These are phyloP conservation scores for Lactarius hatsudake DNA, from an alignment of 768 basidiomycete genomes.

Conservation along the genomic window DNA sequence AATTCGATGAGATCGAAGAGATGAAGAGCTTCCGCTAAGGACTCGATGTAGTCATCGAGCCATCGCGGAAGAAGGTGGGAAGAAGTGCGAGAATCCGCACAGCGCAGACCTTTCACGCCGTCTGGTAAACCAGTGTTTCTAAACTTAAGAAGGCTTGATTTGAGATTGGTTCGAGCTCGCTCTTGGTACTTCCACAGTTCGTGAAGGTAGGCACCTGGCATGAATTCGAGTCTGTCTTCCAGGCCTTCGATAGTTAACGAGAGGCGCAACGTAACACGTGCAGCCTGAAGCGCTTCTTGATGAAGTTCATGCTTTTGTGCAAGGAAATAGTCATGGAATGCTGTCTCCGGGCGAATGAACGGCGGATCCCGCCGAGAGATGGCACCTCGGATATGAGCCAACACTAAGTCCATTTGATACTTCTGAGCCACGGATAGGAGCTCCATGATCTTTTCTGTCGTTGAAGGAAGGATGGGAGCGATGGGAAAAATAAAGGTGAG, in stretches of 20 bases:
- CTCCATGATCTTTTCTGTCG: background rate
- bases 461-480: background rate
- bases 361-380: background rate
- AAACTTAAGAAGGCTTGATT: background rate
- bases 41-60: background rate
- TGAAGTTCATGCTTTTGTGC: background rate
- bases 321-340: background rate
- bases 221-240: no score
- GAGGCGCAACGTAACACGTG: background rate
- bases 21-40: background rate
- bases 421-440: background rate
- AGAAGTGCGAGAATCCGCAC: background rate
- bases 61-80: background rate
- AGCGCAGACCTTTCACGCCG: background rate
- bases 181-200: background rate
- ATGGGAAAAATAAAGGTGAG: no score
- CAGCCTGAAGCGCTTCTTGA: background rate
- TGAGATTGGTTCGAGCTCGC: background rate
- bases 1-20: background rate
- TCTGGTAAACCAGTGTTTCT: background rate
- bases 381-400: background rate
- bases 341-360: background rate
- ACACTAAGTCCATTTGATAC: background rate
- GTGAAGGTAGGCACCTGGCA: background rate
- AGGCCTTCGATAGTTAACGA: background rate